Evolutionary conservation across 768 basidiomycete species (phyloP).

Genomic region (Termitomyces sp.): DNA sequence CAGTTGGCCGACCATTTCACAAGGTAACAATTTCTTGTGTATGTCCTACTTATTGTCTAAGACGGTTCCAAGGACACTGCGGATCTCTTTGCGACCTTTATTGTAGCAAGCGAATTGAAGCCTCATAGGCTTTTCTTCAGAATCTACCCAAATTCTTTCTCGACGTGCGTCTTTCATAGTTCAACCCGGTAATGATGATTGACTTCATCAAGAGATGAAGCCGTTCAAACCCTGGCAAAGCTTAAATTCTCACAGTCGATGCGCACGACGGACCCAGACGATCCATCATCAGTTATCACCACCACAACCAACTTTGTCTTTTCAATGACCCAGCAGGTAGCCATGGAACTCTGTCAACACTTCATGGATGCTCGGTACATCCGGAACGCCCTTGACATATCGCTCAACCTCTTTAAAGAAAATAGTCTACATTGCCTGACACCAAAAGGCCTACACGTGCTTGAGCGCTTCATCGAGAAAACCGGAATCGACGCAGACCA

Average conservation of each 20-base stretch:
- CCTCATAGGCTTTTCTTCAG: constrained; percentile 10
- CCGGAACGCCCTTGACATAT: constrained; percentile 59
- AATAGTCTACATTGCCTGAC: constrained; percentile 61
- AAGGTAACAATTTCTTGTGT: constrained; percentile 3
- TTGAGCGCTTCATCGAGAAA: constrained; percentile 69
- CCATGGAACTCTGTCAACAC: constrained; percentile 27
- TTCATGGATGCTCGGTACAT: constrained; percentile 70
- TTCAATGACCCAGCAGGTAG: constrained; percentile 8
- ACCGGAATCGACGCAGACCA: constrained; percentile 30
- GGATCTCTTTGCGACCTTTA: constrained; percentile 13
- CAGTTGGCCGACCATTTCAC: constrained; percentile 11
- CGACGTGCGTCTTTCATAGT: constrained; percentile 6
- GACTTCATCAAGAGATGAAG: constrained; percentile 8
- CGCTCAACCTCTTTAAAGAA: constrained; percentile 55
- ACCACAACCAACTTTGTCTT: constrained; percentile 14
- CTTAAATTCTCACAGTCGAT: constrained; percentile 15
- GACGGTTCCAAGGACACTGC: constrained; percentile 5
- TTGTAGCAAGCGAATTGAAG: constrained; percentile 10
- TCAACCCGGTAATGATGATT: neutral
- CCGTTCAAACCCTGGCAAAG: constrained; percentile 5
- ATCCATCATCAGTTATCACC: constrained; percentile 6
- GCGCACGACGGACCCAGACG: constrained; percentile 7
- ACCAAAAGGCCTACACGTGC: constrained; percentile 66
- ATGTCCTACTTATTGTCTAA: neutral
- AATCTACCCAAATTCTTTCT: constrained; percentile 9